Evolutionary conservation across 2,329 filamentous ascomycete species (phyloP).

Genomic region (Cadophora luteo-olivacea): DNA sequence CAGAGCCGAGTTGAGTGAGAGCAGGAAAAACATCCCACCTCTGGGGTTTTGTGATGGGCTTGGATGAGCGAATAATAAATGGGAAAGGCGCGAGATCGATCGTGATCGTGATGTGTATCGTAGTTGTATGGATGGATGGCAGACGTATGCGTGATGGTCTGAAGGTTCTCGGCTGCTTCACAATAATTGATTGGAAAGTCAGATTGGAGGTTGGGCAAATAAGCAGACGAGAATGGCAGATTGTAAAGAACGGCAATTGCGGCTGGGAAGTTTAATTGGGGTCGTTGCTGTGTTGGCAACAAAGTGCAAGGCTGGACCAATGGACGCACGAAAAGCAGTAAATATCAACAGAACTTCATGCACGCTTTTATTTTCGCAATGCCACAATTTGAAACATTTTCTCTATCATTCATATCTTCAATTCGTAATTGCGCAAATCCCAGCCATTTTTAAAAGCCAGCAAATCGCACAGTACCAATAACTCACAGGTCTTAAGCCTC

Average conservation of each 20-base stretch:
- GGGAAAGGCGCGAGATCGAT: not conserved
- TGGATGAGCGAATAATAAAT: constrained; percentile 1
- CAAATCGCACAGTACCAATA: not conserved
- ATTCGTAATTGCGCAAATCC: not conserved
- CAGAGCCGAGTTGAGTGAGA: not conserved
- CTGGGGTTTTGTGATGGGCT: not conserved
- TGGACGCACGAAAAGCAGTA: not conserved
- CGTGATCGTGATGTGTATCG: not conserved
- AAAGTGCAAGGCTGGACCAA: constrained; percentile 4
- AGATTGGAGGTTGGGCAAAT: not conserved
- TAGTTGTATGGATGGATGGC: not conserved
- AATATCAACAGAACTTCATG: constrained; percentile 5
- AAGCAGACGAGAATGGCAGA: not conserved
- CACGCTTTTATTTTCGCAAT: not conserved
- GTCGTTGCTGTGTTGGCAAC: not conserved
- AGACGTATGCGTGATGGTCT: not conserved
- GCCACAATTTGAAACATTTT: not conserved
- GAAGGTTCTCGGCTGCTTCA: not conserved
- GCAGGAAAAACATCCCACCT: not conserved
- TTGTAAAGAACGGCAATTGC: not conserved
- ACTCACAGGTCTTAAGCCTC: constrained; percentile 42
- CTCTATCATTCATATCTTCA: not conserved
- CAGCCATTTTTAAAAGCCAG: constrained; percentile 4
- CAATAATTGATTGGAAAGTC: not conserved
- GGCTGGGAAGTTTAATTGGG: not conserved